Evolutionary conservation across 1,139 yeast genomes (phyloP), one percentile per base, ranked within the genome.

Genomic region (Yamadazyma membranifaciens): DNA sequence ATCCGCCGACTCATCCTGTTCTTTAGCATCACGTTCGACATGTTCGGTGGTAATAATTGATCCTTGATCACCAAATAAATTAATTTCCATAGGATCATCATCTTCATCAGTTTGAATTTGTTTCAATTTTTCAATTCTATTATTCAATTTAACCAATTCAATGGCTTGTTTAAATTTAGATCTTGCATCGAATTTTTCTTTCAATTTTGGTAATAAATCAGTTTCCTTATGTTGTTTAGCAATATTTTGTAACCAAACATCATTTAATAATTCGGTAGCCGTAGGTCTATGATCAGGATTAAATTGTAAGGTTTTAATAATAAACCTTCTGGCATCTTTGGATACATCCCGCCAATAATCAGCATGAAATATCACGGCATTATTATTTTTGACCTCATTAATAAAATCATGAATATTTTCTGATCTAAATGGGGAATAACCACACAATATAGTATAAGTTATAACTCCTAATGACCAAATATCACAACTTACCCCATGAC

Each of bases 391-490:
- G 38, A 88, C 95, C 59, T 91, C 98, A 38, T 75, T 77, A 38
- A 91, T 65, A 56, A 91, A 91, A 48, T 87, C 95, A 41, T 75
- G 78, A 3, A 86, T 88, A 43, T 80, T 84, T 56, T 91, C 96
- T 1, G 96, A 81, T 38, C 91, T 69, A 64, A 91, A 89, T 3
- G 98, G 97, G 7, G 95, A 84, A 61, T 89, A 89, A 1, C 98
- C 98, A 55, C 95, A 88, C 39, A 92, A 73, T 40, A 91, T 68
- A 0, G 97, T 89, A 62, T 89, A 92, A 1, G 96, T 80, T 39
- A 92, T 87, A 9, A 89, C 96, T 17, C 97, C 97, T 34, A 89
- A 62, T 1, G 95, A 84, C 97, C 97, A 89, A 34, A 89, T 75
- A 59, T 89, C 97, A 60, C 95, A 89, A 2, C 96, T 91, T 56